These are phyloP conservation scores for Hibiscus mutabilis DNA, from an alignment of 345 rosid species.

Conservation along the genomic window DNA sequence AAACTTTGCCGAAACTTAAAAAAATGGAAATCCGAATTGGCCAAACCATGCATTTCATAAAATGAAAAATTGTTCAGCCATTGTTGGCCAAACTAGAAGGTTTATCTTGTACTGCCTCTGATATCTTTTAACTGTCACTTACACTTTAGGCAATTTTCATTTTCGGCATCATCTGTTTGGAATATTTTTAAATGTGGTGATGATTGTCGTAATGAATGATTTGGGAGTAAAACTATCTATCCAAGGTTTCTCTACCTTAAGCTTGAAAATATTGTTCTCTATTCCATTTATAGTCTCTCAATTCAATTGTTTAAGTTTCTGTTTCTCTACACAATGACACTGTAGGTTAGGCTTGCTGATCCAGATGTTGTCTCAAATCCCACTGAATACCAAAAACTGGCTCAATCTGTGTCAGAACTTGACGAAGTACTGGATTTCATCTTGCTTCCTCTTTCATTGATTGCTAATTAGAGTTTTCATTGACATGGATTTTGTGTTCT, in stretches of 20 bases:
- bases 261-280: background rate
- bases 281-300: background rate
- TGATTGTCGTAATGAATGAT: background rate
- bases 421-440: constrained; percentile 51
- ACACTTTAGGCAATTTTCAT: background rate
- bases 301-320: background rate
- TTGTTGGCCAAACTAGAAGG: background rate
- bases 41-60: background rate
- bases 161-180: background rate
- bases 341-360: constrained; percentile 82
- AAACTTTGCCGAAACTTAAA: background rate
- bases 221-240: background rate
- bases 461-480: constrained; percentile 5
- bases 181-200: background rate
- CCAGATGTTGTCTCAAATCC: constrained; percentile 82
- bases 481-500: background rate
- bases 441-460: background rate
- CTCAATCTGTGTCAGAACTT: constrained; percentile 82
- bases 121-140: background rate
- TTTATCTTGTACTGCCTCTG: background rate
- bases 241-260: background rate
- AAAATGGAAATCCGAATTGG: background rate
- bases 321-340: constrained; percentile 2
- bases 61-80: background rate
- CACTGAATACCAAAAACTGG: constrained; percentile 75